Evolutionary conservation across 805 yeast genomes (phyloP).

Genomic region (Starmerella floricola): DNA sequence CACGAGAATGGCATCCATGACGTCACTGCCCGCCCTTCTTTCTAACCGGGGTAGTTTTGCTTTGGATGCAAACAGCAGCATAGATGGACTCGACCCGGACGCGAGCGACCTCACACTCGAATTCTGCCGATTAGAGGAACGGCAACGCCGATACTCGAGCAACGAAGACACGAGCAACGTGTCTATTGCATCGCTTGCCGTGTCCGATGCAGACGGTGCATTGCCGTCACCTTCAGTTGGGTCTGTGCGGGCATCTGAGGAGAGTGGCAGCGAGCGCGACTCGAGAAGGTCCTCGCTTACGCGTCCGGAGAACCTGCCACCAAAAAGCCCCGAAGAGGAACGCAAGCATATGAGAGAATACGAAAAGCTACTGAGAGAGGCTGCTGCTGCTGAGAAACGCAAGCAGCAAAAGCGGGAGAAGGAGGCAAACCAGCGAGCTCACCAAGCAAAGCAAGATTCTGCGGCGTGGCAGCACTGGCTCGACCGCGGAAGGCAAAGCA

Average conservation of each 20-base stretch:
- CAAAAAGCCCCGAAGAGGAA: conserved; percentile 45
- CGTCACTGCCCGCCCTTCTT: conserved; percentile 4
- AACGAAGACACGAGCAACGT: conserved; percentile 1
- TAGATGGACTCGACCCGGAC: conserved; percentile 29
- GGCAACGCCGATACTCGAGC: not conserved
- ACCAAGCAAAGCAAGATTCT: conserved; percentile 20
- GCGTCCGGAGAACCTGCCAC: conserved; percentile 55
- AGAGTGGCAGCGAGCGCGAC: conserved; percentile 6
- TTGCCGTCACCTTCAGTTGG: conserved; percentile 10
- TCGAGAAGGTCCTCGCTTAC: conserved; percentile 35
- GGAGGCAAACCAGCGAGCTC: conserved; percentile 20
- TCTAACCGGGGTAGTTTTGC: conserved; percentile 6
- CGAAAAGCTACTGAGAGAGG: conserved; percentile 32
- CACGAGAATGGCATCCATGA: not conserved
- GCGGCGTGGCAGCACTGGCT: conserved; percentile 34
- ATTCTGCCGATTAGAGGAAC: conserved; percentile 16
- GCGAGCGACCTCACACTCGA: conserved; percentile 29
- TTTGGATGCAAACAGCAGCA: not conserved
- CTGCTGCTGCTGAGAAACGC: conserved; percentile 33
- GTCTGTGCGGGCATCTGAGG: conserved; percentile 1
- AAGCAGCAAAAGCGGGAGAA: conserved; percentile 20
- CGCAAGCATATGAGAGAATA: conserved; percentile 44
- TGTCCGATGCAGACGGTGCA: not conserved
- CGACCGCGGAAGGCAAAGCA: conserved; percentile 19
- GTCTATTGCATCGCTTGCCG: conserved; percentile 6